A percentile compares a stretch with the other conserved stretches of the same genome.
phyloP scores from a whole-genome alignment of 371 early-diverging fungal species.

The Parasitella parasitica region DNA sequence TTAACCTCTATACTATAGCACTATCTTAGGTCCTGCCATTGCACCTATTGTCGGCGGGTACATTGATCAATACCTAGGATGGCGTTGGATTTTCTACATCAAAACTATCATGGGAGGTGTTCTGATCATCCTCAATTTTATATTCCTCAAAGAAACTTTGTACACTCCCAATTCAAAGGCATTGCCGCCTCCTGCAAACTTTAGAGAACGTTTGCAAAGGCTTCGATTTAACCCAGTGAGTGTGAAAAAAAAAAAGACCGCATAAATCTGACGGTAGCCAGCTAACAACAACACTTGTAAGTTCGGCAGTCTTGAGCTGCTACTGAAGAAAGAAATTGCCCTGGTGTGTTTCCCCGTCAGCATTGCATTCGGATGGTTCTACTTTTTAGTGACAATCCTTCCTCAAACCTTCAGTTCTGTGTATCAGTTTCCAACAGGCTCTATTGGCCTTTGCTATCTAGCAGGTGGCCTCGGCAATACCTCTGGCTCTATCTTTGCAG shows the following conservation, averaged over 20 bases:
- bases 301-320: conserved; percentile 30
- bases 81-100: conserved; percentile 62
- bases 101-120: conserved; percentile 51
- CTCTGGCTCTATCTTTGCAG: conserved; percentile 44
- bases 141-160: conserved; percentile 57
- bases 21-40: conserved; percentile 53
- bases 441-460: conserved; percentile 50
- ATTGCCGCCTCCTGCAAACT: not conserved
- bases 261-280: too few relatives aligned
- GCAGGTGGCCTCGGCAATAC: conserved; percentile 53
- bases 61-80: conserved; percentile 49
- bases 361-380: conserved; percentile 51
- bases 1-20: conserved; percentile 19
- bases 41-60: conserved; percentile 60
- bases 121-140: conserved; percentile 33
- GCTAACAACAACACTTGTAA: too few relatives aligned
- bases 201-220: conserved; percentile 11
- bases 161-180: conserved; percentile 24
- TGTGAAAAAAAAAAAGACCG: not conserved
- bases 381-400: conserved; percentile 46
- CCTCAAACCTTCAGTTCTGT: conserved; percentile 36
- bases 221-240: conserved; percentile 45
- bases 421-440: conserved; percentile 47
- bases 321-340: conserved; percentile 22
- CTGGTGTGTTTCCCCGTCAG: conserved; percentile 26